These are phyloP conservation scores for Fraxinus baroniana DNA, from an alignment of 305 asterid genomes.

Conservation along the genomic window DNA sequence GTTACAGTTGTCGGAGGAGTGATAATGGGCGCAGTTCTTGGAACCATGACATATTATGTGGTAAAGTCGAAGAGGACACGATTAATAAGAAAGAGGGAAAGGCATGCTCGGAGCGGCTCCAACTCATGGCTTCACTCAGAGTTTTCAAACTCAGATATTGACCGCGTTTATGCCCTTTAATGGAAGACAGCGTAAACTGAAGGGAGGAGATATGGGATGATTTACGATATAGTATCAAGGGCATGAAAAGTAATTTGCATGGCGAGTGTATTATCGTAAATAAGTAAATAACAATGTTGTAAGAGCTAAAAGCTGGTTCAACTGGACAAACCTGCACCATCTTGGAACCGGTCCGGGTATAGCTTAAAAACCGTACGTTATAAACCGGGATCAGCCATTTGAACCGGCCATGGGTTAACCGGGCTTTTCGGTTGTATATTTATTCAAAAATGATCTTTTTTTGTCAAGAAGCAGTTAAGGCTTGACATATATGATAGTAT, in stretches of 20 bases:
- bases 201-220: neutral
- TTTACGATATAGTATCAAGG: neutral
- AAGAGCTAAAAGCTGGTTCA: neutral
- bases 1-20: constrained; percentile 51
- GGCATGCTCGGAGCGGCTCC: constrained; percentile 41
- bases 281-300: neutral
- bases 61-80: constrained; percentile 50
- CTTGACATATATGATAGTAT: neutral
- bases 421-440: neutral
- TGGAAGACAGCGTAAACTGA: neutral
- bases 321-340: neutral
- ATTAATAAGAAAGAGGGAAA: constrained; percentile 35
- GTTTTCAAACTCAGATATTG: constrained; percentile 48
- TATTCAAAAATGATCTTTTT: neutral
- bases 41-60: constrained; percentile 56
- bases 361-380: neutral
- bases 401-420: neutral
- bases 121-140: constrained; percentile 59
- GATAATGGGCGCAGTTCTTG: constrained; percentile 56
- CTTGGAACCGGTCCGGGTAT: neutral
- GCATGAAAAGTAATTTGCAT: neutral
- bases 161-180: constrained; percentile 51
- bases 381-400: neutral
- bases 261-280: neutral
- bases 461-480: neutral